Conservation (phyloP, 108 stramenopile species). For the Nitzschia palea region DNA sequence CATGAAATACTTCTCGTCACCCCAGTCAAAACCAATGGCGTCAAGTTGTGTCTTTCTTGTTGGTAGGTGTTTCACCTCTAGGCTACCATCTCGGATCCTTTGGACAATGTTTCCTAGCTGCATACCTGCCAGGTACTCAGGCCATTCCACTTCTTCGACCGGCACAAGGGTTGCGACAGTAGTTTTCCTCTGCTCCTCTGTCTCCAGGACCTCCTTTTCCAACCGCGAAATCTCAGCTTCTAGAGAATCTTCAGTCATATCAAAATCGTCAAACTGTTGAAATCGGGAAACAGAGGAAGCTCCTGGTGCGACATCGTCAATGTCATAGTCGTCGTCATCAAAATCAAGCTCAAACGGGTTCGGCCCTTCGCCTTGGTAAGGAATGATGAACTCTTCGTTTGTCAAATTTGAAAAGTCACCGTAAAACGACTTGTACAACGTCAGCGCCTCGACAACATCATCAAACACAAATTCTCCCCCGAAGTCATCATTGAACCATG, state of each 20-base stretch:
- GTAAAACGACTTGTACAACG: slow-evolving; percentile 67
- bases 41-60: slow-evolving; percentile 83
- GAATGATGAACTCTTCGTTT: slow-evolving; percentile 64
- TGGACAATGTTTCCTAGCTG: slow-evolving; percentile 66
- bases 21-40: slow-evolving; percentile 89
- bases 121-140: slow-evolving; percentile 83
- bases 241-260: slow-evolving; percentile 29
- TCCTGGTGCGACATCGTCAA: slow-evolving; percentile 14
- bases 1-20: slow-evolving; percentile 73
- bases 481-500: slow-evolving; percentile 90
- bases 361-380: slow-evolving; percentile 44
- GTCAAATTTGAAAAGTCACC: slow-evolving; percentile 67
- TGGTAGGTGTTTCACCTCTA: slow-evolving; percentile 83
- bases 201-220: slow-evolving; percentile 19
- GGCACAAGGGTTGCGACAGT: slow-evolving; percentile 9
- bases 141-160: slow-evolving; percentile 55
- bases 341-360: slow-evolving; percentile 35
- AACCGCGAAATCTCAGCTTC: slow-evolving; percentile 40
- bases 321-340: slow-evolving; percentile 32
- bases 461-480: slow-evolving; percentile 86
- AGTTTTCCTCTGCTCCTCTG: slow-evolving; percentile 12
- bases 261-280: slow-evolving; percentile 23
- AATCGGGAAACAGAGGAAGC: slow-evolving; percentile 25
- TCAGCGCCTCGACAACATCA: slow-evolving; percentile 87
- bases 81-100: slow-evolving; percentile 82